Percentiles rank a stretch among this genome's conserved stretches.
Conservation (phyloP, 2,329 filamentous ascomycete species). For the Clonostachys rhizophaga region DNA sequence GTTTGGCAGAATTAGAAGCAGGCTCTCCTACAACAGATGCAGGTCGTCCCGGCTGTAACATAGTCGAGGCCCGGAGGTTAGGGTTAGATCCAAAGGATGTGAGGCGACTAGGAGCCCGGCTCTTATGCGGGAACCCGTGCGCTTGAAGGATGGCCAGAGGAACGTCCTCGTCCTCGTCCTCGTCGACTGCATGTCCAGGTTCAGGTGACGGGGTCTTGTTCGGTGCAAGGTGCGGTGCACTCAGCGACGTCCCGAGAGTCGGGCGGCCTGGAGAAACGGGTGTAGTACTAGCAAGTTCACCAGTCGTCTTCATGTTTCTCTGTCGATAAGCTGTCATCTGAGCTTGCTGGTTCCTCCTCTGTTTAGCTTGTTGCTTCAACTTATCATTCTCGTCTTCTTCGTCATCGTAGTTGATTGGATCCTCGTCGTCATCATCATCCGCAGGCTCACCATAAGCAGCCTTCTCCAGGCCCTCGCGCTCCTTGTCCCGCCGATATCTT, state of each 20-base stretch:
- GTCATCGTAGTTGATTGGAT: conserved; percentile 62
- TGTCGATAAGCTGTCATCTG: conserved; percentile 87
- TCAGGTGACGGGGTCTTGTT: conserved; percentile 28
- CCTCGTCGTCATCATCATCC: conserved; percentile 58
- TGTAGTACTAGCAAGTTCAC: conserved; percentile 45
- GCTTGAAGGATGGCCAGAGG: conserved; percentile 82
- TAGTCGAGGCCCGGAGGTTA: conserved; percentile 56
- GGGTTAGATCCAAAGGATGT: conserved; percentile 63
- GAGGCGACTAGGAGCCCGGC: conserved; percentile 66
- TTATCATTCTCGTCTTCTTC: conserved; percentile 79
- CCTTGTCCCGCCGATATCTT: conserved; percentile 70
- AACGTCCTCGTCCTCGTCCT: conserved; percentile 88
- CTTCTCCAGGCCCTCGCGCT: conserved; percentile 44
- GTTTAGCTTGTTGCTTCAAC: conserved; percentile 66
- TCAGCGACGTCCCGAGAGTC: conserved; percentile 51
- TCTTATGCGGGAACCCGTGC: conserved; percentile 80
- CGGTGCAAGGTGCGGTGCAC: conserved; percentile 53
- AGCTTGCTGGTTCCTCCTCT: conserved; percentile 83
- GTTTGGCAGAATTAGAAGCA: conserved; percentile 13
- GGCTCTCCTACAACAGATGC: conserved; percentile 54
- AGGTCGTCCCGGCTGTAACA: conserved; percentile 39
- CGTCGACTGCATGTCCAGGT: conserved; percentile 50
- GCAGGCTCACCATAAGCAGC: conserved; percentile 32
- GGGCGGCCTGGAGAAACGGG: conserved; percentile 39
- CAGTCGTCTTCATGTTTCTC: conserved; percentile 95